Evolutionary conservation across 2,329 filamentous ascomycete species (phyloP).

Genomic region (Scytalidium sp.): DNA sequence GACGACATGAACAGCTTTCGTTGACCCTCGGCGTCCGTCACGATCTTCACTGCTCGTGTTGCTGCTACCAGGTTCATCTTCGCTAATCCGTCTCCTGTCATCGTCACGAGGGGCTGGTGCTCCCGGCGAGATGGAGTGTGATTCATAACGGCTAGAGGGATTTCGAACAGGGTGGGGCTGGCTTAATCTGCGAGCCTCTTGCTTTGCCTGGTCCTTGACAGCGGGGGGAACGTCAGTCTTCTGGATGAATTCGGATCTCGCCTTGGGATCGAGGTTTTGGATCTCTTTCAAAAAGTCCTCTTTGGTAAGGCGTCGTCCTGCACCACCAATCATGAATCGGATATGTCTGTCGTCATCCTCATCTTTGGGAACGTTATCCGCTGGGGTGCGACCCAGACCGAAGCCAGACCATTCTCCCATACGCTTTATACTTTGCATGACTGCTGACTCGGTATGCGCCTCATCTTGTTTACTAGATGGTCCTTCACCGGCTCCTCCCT

Average conservation of each 20-base stretch:
- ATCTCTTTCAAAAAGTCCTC: constrained; percentile 76
- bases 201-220: constrained; percentile 25
- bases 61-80: constrained; percentile 15
- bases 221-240: constrained; percentile 21
- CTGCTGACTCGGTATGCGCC: neutral
- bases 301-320: constrained; percentile 75
- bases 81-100: neutral
- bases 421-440: constrained; percentile 21
- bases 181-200: constrained; percentile 18
- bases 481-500: constrained; percentile 8
- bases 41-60: neutral
- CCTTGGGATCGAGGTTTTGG: constrained; percentile 66
- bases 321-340: constrained; percentile 71
- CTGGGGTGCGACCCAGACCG: constrained; percentile 12
- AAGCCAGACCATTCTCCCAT: constrained; percentile 25
- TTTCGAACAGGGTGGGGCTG: neutral
- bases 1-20: constrained; percentile 1
- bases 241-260: constrained; percentile 33
- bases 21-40: neutral
- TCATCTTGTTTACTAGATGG: neutral
- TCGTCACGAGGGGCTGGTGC: neutral
- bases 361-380: constrained; percentile 28
- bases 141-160: neutral
- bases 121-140: neutral
- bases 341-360: constrained; percentile 67